Conservation (phyloP, 768 basidiomycete species). For the Tricholoma hemisulphureum region DNA sequence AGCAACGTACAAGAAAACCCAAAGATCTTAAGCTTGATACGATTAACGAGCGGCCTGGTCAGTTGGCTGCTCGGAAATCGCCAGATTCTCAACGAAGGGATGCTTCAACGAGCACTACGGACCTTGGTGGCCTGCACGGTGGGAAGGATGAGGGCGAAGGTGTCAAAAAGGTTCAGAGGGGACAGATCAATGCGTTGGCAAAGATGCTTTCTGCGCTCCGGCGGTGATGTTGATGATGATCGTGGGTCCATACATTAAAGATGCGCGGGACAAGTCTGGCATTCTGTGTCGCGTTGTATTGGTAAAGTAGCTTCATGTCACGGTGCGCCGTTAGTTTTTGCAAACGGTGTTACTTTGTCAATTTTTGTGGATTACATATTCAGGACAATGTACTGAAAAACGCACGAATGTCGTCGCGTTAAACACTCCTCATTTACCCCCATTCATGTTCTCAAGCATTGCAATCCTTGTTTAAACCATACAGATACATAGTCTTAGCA, state of each 20-base stretch:
- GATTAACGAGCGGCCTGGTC: constrained; percentile 65
- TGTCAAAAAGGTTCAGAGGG: constrained; percentile 80
- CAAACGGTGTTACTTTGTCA: constrained; percentile 14
- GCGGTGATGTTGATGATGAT: constrained; percentile 41
- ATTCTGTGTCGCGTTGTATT: constrained; percentile 47
- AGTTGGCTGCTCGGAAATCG: constrained; percentile 37
- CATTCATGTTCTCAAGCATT: constrained; percentile 20
- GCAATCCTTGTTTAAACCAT: constrained; percentile 16
- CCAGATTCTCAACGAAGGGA: constrained; percentile 53
- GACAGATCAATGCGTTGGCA: constrained; percentile 85
- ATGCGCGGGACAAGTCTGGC: constrained; percentile 35
- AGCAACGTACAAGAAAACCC: constrained; percentile 63
- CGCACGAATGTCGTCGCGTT: constrained; percentile 15
- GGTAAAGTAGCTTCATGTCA: constrained; percentile 50
- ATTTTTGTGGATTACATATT: constrained; percentile 17
- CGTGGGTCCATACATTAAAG: constrained; percentile 16
- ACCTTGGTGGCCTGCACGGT: constrained; percentile 44
- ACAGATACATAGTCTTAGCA: constrained; percentile 18
- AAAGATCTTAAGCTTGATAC: constrained; percentile 71
- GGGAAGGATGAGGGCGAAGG: constrained; percentile 48
- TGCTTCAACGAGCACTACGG: constrained; percentile 74
- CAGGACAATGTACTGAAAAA: constrained; percentile 12
- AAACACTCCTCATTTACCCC: constrained; percentile 15
- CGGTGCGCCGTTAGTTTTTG: constrained; percentile 34
- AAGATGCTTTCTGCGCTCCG: constrained; percentile 88